Percentiles rank a stretch among this genome's conserved stretches.
These are phyloP conservation scores for Miamiensis avidus DNA, from an alignment of 169 alveolate genomes.

Conservation along the genomic window DNA sequence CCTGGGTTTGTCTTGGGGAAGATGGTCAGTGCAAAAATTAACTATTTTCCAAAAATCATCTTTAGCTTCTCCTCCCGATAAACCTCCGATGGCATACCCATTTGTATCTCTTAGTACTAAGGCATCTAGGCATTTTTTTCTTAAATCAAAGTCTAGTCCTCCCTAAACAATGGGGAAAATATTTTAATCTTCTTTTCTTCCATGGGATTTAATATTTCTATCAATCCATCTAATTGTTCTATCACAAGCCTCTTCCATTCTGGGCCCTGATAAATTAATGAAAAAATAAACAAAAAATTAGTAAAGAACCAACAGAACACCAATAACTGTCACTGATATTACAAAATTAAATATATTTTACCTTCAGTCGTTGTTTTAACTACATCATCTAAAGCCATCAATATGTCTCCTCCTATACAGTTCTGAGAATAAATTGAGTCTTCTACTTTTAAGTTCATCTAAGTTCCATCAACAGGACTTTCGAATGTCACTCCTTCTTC, in stretches of 20 bases:
- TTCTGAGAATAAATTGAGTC: conserved; percentile 93
- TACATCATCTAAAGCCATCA: conserved; percentile 99
- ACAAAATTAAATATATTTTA: not conserved
- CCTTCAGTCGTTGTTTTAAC: conserved; percentile 75
- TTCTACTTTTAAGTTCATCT: conserved; percentile 96
- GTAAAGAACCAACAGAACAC: too few species aligned
- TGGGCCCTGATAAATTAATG: too few species aligned
- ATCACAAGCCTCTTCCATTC: conserved; percentile 90
- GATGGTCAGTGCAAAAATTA: conserved; percentile 78
- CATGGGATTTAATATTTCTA: conserved; percentile 96
- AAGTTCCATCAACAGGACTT: conserved; percentile 85
- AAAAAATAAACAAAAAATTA: too few species aligned
- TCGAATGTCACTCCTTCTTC: conserved; percentile 97
- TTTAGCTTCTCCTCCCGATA: conserved; percentile 98
- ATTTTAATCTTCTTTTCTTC: conserved; percentile 89
- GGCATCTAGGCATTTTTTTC: conserved; percentile 86
- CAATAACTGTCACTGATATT: too few species aligned
- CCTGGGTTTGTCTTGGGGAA: conserved; percentile 69
- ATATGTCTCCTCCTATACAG: conserved; percentile 96
- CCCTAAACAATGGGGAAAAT: conserved; percentile 98
- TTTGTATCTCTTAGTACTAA: conserved; percentile 88
- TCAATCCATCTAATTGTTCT: conserved; percentile 96
- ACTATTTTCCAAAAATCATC: conserved; percentile 93
- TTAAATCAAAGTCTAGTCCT: conserved; percentile 89
- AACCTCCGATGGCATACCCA: conserved; percentile 99